phyloP scores from a whole-genome alignment of 2,329 filamentous ascomycete species.

The Venturiaceae sp. region DNA sequence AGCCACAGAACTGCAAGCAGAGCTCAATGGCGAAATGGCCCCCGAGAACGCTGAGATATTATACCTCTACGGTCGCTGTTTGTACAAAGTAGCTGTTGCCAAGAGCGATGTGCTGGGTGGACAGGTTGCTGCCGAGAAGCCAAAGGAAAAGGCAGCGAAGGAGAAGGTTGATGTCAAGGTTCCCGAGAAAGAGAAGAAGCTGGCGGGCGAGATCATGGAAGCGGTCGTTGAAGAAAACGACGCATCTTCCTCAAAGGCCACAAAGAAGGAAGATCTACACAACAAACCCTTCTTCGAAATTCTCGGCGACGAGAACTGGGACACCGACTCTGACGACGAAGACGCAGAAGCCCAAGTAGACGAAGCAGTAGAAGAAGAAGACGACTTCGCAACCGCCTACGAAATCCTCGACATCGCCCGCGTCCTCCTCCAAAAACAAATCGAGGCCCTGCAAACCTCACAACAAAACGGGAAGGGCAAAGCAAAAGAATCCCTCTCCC shows the following conservation, averaged over 20 bases:
- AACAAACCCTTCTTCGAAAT: constrained; percentile 74
- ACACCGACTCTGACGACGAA: constrained; percentile 59
- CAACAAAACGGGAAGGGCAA: constrained; percentile 38
- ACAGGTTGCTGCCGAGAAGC: constrained; percentile 50
- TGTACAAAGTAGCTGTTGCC: constrained; percentile 88
- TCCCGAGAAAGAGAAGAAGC: constrained; percentile 25
- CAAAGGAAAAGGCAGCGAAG: constrained; percentile 33
- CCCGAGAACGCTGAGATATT: constrained; percentile 87
- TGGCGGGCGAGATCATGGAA: constrained; percentile 30
- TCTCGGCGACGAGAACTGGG: constrained; percentile 87
- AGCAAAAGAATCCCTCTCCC: constrained; percentile 25
- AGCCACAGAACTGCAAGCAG: constrained; percentile 81
- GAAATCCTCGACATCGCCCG: constrained; percentile 55
- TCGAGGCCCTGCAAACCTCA: constrained; percentile 33
- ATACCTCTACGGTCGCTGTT: constrained; percentile 84
- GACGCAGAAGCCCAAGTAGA: constrained; percentile 37
- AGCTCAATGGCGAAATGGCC: constrained; percentile 85
- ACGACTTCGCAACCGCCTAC: constrained; percentile 55
- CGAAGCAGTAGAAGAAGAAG: constrained; percentile 46
- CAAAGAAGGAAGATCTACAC: background rate
- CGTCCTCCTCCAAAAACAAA: constrained; percentile 46
- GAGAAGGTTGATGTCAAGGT: constrained; percentile 17
- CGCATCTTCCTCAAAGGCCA: constrained; percentile 21
- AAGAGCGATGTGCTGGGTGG: constrained; percentile 92
- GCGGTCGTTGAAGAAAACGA: constrained; percentile 34